Evolutionary conservation across 2,329 filamentous ascomycete species (phyloP).

Genomic region (Orbilia ellipsospora): DNA sequence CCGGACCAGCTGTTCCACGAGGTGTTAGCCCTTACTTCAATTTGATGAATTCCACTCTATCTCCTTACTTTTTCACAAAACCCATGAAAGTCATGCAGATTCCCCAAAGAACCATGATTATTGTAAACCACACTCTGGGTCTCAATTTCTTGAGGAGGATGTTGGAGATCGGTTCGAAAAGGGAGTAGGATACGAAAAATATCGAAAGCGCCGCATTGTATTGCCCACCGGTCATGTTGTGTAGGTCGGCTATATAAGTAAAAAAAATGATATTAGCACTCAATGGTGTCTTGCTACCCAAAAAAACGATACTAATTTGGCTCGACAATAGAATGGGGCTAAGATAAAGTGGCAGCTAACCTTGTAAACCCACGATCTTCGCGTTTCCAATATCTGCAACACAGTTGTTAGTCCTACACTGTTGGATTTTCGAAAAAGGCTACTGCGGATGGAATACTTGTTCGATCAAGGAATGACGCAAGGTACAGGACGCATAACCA

Average conservation of each 20-base stretch:
- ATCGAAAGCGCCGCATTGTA: conserved; percentile 83
- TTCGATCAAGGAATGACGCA: conserved; percentile 75
- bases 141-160: conserved; percentile 79
- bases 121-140: conserved; percentile 81
- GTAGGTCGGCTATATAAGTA: conserved; percentile 25
- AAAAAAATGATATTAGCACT: neutral
- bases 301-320: too few relatives aligned
- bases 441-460: conserved; percentile 50
- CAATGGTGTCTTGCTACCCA: neutral
- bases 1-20: conserved; percentile 66
- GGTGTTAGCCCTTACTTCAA: neutral
- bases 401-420: conserved; percentile 73
- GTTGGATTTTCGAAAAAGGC: conserved; percentile 33
- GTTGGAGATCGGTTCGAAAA: conserved; percentile 83
- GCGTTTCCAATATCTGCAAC: conserved; percentile 69
- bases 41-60: neutral
- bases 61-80: conserved; percentile 67
- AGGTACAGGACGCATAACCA: conserved; percentile 77
- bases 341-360: conserved; percentile 59
- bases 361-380: conserved; percentile 68
- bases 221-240: conserved; percentile 70
- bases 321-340: too few relatives aligned
- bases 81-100: conserved; percentile 73
- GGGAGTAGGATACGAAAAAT: conserved; percentile 86
- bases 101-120: conserved; percentile 76